These are phyloP conservation scores for Paramecium sonneborni DNA, from an alignment of 73 alveolate species.

Conservation along the genomic window DNA sequence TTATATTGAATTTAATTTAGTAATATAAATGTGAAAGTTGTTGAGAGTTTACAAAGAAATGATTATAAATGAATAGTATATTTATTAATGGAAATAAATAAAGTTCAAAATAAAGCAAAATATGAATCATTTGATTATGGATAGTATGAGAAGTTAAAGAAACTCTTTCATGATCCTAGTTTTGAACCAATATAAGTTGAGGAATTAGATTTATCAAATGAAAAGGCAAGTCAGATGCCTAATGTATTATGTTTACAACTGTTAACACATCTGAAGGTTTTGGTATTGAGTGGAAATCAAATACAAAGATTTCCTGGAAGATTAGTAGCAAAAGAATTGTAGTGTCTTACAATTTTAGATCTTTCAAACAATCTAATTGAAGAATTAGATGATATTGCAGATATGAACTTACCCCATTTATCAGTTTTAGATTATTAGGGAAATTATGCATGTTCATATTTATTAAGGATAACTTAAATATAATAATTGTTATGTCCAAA, in stretches of 20 bases:
- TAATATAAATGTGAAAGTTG: too few species aligned
- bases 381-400: conserved; percentile 55
- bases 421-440: conserved; percentile 47
- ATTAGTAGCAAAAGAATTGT: conserved; percentile 22
- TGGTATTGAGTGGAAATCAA: conserved; percentile 33
- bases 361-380: conserved; percentile 50
- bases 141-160: conserved; percentile 52
- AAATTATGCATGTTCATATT: conserved; percentile 17
- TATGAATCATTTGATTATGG: conserved; percentile 64
- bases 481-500: conserved; percentile 56
- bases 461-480: conserved; percentile 28
- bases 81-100: neutral
- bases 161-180: conserved; percentile 41
- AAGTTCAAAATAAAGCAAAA: neutral
- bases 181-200: conserved; percentile 62
- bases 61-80: neutral
- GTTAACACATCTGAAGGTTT: conserved; percentile 17
- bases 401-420: conserved; percentile 47
- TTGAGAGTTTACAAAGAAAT: neutral
- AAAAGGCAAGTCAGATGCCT: conserved; percentile 13
- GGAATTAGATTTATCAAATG: conserved; percentile 46
- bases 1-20: neutral
- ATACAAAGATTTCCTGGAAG: conserved; percentile 45
- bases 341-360: conserved; percentile 10
- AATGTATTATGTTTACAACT: conserved; percentile 1